Percentiles rank a stretch among this genome's conserved stretches.
These are phyloP conservation scores for Spizellomyces punctatus DNA, from an alignment of 192 early-diverging fungal genomes.

Conservation along the genomic window DNA sequence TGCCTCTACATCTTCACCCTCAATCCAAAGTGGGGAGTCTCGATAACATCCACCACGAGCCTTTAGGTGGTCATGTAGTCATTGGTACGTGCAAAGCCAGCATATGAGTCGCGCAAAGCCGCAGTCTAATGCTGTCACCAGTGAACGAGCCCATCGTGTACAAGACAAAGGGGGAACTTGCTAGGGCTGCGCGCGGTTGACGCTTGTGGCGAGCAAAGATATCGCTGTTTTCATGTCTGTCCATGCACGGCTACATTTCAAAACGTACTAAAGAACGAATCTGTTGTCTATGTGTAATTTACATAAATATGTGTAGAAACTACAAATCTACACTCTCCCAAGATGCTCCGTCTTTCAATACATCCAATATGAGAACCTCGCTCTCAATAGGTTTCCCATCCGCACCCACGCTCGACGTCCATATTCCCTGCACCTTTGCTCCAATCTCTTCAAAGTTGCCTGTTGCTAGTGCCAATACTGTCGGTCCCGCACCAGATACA, in stretches of 20 bases:
- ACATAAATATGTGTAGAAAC: background rate
- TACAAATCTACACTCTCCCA: slow-evolving; percentile 17
- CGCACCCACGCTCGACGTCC: slow-evolving; percentile 52
- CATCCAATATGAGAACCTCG: slow-evolving; percentile 39
- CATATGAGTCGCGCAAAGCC: no score
- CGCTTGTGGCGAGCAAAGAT: no score
- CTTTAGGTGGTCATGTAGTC: no score
- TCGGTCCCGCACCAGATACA: slow-evolving; percentile 95
- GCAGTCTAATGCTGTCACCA: background rate
- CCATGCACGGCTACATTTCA: no score
- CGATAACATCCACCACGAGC: no score
- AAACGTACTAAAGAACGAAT: background rate
- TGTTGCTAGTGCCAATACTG: slow-evolving; percentile 86
- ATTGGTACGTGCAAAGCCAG: no score
- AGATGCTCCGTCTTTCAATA: slow-evolving; percentile 60
- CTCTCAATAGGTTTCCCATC: slow-evolving; percentile 49
- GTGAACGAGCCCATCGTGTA: no score
- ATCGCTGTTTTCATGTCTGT: background rate
- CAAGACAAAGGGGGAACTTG: no score
- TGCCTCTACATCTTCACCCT: no score
- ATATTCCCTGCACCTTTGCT: slow-evolving; percentile 61
- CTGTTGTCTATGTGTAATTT: background rate
- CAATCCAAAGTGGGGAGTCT: no score
- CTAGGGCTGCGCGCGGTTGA: no score
- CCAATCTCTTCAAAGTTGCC: slow-evolving; percentile 88